Conservation (phyloP, 1,139 yeast species). For the Taphrina betulina region DNA sequence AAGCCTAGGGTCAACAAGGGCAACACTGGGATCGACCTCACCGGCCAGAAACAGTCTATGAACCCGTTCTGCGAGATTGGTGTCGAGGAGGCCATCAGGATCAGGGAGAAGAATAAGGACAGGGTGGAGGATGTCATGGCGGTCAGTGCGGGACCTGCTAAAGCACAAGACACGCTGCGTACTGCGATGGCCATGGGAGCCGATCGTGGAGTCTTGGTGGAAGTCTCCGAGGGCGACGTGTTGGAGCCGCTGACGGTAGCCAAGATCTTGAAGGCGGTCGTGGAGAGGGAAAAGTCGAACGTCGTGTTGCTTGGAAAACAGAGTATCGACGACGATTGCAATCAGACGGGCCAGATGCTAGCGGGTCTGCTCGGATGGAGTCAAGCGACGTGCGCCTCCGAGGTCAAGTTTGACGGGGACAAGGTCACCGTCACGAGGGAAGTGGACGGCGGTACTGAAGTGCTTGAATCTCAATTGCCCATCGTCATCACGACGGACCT, state of each 20-base stretch:
- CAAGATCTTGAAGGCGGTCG: conserved; percentile 72
- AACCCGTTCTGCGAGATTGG: conserved; percentile 99
- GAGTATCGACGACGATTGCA: conserved; percentile 91
- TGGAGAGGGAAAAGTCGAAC: conserved; percentile 68
- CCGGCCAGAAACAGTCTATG: conserved; percentile 64
- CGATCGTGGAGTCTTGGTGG: conserved; percentile 78
- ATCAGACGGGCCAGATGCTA: conserved; percentile 96
- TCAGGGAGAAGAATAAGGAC: conserved; percentile 67
- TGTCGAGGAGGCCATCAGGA: conserved; percentile 81
- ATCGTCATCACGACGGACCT: conserved; percentile 86
- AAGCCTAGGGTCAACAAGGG: conserved; percentile 90
- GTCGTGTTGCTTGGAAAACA: conserved; percentile 89
- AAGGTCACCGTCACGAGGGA: conserved; percentile 82
- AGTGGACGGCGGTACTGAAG: conserved; percentile 92
- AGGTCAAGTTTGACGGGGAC: conserved; percentile 61
- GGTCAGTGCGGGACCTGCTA: conserved; percentile 84
- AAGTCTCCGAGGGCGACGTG: conserved; percentile 60
- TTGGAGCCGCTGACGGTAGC: conserved; percentile 92
- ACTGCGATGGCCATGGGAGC: conserved; percentile 94
- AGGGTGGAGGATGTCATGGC: conserved; percentile 82
- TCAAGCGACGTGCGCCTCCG: conserved; percentile 94
- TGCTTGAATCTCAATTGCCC: conserved; percentile 75
- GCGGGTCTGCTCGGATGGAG: conserved; percentile 97
- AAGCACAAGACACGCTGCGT: conserved; percentile 83
- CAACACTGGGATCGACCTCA: conserved; percentile 79